Evolutionary conservation across 202 grass and related monocot genomes (phyloP).

Genomic region (Musa balbisiana): DNA sequence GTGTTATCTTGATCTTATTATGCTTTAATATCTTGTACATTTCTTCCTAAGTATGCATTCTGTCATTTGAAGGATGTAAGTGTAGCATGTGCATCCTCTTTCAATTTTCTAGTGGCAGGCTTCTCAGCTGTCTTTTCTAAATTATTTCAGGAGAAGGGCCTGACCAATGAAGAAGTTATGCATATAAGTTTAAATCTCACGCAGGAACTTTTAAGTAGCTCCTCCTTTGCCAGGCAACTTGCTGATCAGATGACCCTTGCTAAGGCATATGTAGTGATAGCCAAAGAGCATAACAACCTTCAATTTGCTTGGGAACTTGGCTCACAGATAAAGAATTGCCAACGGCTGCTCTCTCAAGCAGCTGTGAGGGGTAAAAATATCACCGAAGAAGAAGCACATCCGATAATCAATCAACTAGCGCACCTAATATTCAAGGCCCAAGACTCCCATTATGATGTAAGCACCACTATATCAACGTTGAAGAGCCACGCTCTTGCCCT

Average conservation of each 20-base stretch:
- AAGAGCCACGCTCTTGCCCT: constrained; percentile 74
- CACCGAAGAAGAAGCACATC: constrained; percentile 61
- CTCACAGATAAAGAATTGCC: constrained; percentile 85
- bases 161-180: constrained; percentile 31
- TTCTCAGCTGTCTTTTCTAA: constrained; percentile 30
- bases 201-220: constrained; percentile 92
- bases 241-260: constrained; percentile 92
- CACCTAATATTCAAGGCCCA: constrained; percentile 92
- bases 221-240: constrained; percentile 78
- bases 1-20: not conserved
- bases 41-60: not conserved
- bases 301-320: constrained; percentile 93
- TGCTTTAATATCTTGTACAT: not conserved
- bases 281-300: constrained; percentile 89
- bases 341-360: constrained; percentile 75
- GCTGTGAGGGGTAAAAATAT: constrained; percentile 74
- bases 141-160: constrained; percentile 54
- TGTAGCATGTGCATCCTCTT: constrained; percentile 17
- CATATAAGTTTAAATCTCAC: constrained; percentile 71
- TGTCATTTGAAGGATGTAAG: not conserved
- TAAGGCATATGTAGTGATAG: constrained; percentile 83
- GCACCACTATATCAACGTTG: constrained; percentile 73
- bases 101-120: constrained; percentile 5
- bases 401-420: constrained; percentile 64
- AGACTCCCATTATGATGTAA: constrained; percentile 93